Percentiles rank a stretch among this genome's conserved stretches.
These are phyloP conservation scores for Trypanosoma melophagium DNA, from an alignment of 208 protist species.

Conservation along the genomic window DNA sequence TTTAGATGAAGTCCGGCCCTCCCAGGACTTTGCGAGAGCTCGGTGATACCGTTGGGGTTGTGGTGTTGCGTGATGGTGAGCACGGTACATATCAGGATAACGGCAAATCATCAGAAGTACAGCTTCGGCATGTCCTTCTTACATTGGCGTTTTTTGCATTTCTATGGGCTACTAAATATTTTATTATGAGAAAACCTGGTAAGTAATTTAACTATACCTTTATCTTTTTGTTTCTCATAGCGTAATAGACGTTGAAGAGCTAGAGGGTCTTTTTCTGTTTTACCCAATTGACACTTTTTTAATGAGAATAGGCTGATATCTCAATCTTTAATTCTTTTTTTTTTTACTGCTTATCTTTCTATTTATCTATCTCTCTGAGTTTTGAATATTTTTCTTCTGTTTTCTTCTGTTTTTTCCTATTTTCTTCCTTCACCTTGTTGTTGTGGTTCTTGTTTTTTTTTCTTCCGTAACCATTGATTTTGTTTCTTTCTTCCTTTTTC, in stretches of 20 bases:
- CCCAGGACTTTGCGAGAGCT: slow-evolving; percentile 21
- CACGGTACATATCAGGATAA: neutral
- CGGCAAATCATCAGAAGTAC: neutral
- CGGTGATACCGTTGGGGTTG: slow-evolving; percentile 13
- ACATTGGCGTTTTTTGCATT: slow-evolving; percentile 7
- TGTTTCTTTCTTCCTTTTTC: slow-evolving; percentile 24
- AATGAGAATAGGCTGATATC: too few species aligned
- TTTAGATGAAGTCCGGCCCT: neutral
- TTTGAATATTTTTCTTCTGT: neutral
- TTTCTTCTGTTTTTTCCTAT: too few species aligned
- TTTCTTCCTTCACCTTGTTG: too few species aligned
- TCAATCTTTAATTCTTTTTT: too few species aligned
- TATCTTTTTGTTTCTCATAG: neutral
- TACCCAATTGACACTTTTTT: too few species aligned
- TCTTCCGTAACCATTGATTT: too few species aligned
- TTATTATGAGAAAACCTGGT: slow-evolving; percentile 1
- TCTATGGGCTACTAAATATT: neutral
- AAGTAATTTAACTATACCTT: neutral
- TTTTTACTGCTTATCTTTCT: neutral
- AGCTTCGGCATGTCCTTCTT: slow-evolving; percentile 8
- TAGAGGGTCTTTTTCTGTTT: too few species aligned
- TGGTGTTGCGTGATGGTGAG: neutral
- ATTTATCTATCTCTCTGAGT: neutral
- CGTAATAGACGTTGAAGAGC: neutral
- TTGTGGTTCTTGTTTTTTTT: too few species aligned